phyloP scores from a whole-genome alignment of 1,139 yeast genomes.

The Petasospora fabianii region DNA sequence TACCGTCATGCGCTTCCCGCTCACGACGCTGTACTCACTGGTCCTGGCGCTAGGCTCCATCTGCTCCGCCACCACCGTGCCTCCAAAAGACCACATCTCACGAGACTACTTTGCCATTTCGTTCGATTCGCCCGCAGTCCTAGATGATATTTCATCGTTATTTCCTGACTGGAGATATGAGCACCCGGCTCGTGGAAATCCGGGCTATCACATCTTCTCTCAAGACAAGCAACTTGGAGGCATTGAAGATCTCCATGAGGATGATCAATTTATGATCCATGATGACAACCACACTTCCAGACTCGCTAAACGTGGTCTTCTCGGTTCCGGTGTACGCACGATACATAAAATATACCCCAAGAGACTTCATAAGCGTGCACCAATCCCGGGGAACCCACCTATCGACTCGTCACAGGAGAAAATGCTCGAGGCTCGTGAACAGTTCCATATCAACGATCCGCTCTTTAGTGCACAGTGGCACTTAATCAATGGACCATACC shows the following conservation, averaged over 20 bases:
- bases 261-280: not conserved
- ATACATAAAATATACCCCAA: conserved; percentile 23
- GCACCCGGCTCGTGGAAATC: conserved; percentile 55
- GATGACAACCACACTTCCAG: conserved; percentile 12
- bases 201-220: conserved; percentile 62
- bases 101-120: conserved; percentile 57
- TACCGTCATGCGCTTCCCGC: conserved; percentile 8
- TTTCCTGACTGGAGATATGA: conserved; percentile 49
- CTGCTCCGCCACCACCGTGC: conserved; percentile 22
- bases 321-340: conserved; percentile 20
- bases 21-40: conserved; percentile 6
- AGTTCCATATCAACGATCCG: conserved; percentile 74
- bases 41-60: conserved; percentile 1
- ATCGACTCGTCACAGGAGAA: conserved; percentile 48
- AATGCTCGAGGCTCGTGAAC: conserved; percentile 42
- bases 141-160: conserved; percentile 14
- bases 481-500: conserved; percentile 62
- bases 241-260: conserved; percentile 6
- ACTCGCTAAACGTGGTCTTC: conserved; percentile 12
- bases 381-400: conserved; percentile 28
- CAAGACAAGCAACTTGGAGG: conserved; percentile 33
- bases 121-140: conserved; percentile 33
- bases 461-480: conserved; percentile 87
- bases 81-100: conserved; percentile 31
- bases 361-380: conserved; percentile 30